A percentile compares a stretch with the other conserved stretches of the same genome.
Evolutionary conservation across 805 yeast genomes (phyloP).

Genomic region (Ascoidea tarda): DNA sequence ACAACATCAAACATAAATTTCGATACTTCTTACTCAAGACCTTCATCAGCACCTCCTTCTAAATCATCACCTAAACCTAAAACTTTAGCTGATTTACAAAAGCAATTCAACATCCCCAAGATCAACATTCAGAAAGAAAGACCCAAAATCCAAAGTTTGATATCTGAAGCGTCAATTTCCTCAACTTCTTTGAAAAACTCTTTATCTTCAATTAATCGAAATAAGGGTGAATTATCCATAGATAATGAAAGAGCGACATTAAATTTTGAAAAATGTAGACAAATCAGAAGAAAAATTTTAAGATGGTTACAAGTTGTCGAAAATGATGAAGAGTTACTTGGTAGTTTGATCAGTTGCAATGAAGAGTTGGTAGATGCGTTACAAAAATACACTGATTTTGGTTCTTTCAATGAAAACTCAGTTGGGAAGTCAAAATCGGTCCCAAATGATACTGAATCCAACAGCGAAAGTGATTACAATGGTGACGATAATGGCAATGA

Average conservation of each 20-base stretch:
- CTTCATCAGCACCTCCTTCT: background rate
- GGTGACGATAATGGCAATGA: background rate
- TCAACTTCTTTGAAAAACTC: constrained; percentile 59
- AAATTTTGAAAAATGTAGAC: constrained; percentile 62
- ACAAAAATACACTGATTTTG: constrained; percentile 43
- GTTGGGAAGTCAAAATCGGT: background rate
- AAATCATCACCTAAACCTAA: background rate
- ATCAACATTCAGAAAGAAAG: constrained; percentile 58
- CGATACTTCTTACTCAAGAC: background rate
- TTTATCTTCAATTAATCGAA: constrained; percentile 27
- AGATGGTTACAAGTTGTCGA: constrained; percentile 65
- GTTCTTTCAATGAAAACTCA: constrained; percentile 2
- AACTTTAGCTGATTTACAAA: constrained; percentile 23
- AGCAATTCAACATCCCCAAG: constrained; percentile 46
- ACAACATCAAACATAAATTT: background rate
- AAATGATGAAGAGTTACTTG: constrained; percentile 74
- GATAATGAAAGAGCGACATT: constrained; percentile 49
- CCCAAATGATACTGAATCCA: background rate
- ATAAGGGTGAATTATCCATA: constrained; percentile 37
- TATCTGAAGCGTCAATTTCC: constrained; percentile 65
- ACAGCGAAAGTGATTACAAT: background rate
- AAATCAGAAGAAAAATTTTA: constrained; percentile 63
- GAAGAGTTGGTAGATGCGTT: constrained; percentile 75
- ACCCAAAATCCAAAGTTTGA: constrained; percentile 50
- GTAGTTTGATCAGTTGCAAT: constrained; percentile 79